Evolutionary conservation across 2,329 filamentous ascomycete genomes (phyloP), one percentile per base, ranked within the genome.

Genomic region (Penicillium sp.): DNA sequence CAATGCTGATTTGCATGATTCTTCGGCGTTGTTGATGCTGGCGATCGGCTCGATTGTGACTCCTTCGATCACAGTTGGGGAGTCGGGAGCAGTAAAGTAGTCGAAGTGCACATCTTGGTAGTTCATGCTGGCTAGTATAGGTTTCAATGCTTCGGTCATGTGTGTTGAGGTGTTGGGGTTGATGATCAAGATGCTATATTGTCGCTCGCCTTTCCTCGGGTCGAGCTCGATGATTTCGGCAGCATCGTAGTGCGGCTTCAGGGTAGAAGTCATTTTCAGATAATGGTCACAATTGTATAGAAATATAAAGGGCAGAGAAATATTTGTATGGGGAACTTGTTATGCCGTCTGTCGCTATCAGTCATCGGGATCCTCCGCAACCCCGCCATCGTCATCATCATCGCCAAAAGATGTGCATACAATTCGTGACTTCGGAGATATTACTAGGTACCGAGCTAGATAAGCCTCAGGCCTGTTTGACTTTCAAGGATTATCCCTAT

Each of bases 1-100:
- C 1, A 78, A 64, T 1, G 82, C 79, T 57, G 86, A 91, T 42
- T 74, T 67, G 1, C 72, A 67, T 5, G 90, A 85, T 65, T 90
- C 88, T 11, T 78, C 70, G 56, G 80, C 83, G 57, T 88, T 80
- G 70, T 95, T 85, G 72, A 96, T 95, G 69, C 87, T 91, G 12
- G 80, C 73, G 1, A 89, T 85, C 4, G 86, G 80, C 1, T 68
- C 61, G 0, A 67, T 60, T 37, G 57, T 46, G 13, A 53, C 49
- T 16, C 68, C 67, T 25, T 70, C 61, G 5, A 67, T 56, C 3
- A 57, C 63, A n/a, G 66, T 53, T 0, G 62, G 49, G 18, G 68
- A 52, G 10, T 61, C 51, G 2, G 69, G 68, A 19, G 70, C 70
- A 18, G 70, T 72, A 48, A 70, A 72, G 49, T 71, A 72, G 33